Evolutionary conservation across 495 filamentous ascomycete genomes (phyloP), one percentile per base, ranked within the genome.

Genomic region (Podospora tetraspora): DNA sequence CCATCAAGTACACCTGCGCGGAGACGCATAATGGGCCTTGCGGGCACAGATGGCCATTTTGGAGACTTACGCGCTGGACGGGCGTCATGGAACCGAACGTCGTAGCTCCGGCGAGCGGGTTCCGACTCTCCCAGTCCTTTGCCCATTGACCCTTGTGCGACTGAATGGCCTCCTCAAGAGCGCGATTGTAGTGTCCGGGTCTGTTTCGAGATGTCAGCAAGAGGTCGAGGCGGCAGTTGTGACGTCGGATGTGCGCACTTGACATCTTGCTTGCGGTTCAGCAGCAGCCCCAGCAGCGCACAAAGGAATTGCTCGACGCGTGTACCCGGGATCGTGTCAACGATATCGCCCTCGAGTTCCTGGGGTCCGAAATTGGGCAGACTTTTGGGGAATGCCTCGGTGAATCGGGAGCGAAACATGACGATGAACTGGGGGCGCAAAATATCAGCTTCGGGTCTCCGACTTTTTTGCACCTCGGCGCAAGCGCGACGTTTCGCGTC

Each of bases 211-310:
- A 29, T 34, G 61, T 74, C 62, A 77, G 66, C 24, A 70, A 21
- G 9, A 8, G 21, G 10, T n/a, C 56, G 57, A 21, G 13, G 8
- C 3, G 16, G 12, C 25, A 5, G 43, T 16, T 9, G 25, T 25
- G 58, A 56, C 57, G 32, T 16, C 22, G 59, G 16, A 12, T 10
- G 63, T 37, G 83, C 93, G 80, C 87, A 99, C 95, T 98, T 96
- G 73, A 98, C 91, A 82, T 95, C 91, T 75, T 99, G 97, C 84
- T 98, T 98, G 73, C 95, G 88, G 75, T 99, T 99, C 70, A 98
- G 84, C 64, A 97, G 86, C 75, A 98, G 82, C 30, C 92, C 87
- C 23, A 99, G 79, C 59, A 99, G 81, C 72, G 92, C 92, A 84
- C 96, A 98, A 34, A 99, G 82, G 59, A 99, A 86, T 72, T 88